phyloP scores from a whole-genome alignment of 345 rosid genomes.

The Euclidium syriacum region DNA sequence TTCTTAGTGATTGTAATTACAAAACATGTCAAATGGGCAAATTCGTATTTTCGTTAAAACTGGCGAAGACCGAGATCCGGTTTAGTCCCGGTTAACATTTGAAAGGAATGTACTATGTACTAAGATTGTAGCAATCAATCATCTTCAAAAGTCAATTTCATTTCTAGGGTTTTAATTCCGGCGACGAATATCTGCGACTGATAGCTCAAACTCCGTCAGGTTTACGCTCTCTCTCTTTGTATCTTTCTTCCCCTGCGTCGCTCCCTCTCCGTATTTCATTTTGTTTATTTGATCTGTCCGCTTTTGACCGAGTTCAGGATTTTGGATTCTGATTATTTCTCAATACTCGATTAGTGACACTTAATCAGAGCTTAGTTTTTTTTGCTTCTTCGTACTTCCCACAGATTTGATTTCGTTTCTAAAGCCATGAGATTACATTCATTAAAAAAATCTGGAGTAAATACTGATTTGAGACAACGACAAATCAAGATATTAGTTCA shows the following conservation, averaged over 20 bases:
- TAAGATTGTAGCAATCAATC: slow-evolving; percentile 18
- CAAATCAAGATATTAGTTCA: neutral
- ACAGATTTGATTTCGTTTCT: neutral
- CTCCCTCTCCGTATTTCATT: slow-evolving; percentile 11
- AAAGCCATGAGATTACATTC: neutral
- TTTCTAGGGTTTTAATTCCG: slow-evolving; percentile 33
- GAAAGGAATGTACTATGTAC: neutral
- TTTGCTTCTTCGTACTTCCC: neutral
- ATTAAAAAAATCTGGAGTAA: neutral
- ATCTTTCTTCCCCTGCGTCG: neutral
- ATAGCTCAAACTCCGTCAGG: slow-evolving; percentile 12
- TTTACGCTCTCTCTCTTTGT: neutral
- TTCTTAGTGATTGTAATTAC: neutral
- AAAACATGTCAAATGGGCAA: neutral
- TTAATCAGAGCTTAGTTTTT: neutral
- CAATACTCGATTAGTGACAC: neutral
- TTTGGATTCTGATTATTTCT: slow-evolving; percentile 4
- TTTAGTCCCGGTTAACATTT: slow-evolving; percentile 21
- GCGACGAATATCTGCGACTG: slow-evolving; percentile 16
- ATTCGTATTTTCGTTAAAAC: neutral
- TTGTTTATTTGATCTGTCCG: neutral
- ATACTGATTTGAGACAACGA: slow-evolving; percentile 2
- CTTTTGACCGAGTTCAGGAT: neutral
- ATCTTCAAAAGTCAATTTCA: slow-evolving; percentile 27
- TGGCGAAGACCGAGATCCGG: neutral